phyloP scores from a whole-genome alignment of 208 protist genomes.

The Crithidia bombi region DNA sequence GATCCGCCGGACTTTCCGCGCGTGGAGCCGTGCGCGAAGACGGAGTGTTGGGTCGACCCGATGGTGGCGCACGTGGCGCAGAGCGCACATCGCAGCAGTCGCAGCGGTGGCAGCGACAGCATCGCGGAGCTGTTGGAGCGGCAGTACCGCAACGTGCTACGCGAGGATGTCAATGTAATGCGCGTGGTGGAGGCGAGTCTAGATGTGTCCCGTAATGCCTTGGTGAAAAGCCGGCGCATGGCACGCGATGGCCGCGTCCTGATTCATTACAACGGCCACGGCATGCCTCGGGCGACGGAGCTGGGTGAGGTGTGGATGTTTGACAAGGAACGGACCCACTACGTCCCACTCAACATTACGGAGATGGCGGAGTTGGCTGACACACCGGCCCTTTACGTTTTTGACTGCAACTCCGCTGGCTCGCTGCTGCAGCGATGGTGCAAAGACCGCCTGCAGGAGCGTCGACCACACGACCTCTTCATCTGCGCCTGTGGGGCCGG shows the following conservation, averaged over 20 bases:
- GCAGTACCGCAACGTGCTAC: slow-evolving; percentile 93
- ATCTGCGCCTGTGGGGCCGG: slow-evolving; percentile 95
- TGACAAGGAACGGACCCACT: slow-evolving; percentile 97
- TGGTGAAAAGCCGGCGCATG: slow-evolving; percentile 75
- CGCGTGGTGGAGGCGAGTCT: slow-evolving; percentile 94
- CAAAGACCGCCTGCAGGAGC: slow-evolving; percentile 64
- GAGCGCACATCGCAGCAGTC: slow-evolving; percentile 32
- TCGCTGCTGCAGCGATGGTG: slow-evolving; percentile 86
- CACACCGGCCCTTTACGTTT: slow-evolving; percentile 96
- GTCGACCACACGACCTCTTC: slow-evolving; percentile 89
- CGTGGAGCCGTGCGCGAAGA: slow-evolving; percentile 94
- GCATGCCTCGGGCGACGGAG: slow-evolving; percentile 96
- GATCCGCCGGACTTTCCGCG: slow-evolving; percentile 97
- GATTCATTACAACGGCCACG: slow-evolving; percentile 99
- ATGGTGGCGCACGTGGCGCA: slow-evolving; percentile 69
- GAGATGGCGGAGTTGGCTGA: slow-evolving; percentile 95
- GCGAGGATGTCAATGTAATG: slow-evolving; percentile 59
- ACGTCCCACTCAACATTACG: slow-evolving; percentile 97
- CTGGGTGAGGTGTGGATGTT: slow-evolving; percentile 99
- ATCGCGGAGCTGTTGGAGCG: slow-evolving; percentile 91
- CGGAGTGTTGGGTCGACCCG: slow-evolving; percentile 98
- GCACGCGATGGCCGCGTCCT: slow-evolving; percentile 94
- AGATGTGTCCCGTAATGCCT: slow-evolving; percentile 91
- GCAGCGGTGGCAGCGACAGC: slow-evolving; percentile 72
- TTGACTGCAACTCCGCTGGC: slow-evolving; percentile 97